phyloP scores from a whole-genome alignment of 1,284 basidiomycete genomes.

The Grifola frondosa region DNA sequence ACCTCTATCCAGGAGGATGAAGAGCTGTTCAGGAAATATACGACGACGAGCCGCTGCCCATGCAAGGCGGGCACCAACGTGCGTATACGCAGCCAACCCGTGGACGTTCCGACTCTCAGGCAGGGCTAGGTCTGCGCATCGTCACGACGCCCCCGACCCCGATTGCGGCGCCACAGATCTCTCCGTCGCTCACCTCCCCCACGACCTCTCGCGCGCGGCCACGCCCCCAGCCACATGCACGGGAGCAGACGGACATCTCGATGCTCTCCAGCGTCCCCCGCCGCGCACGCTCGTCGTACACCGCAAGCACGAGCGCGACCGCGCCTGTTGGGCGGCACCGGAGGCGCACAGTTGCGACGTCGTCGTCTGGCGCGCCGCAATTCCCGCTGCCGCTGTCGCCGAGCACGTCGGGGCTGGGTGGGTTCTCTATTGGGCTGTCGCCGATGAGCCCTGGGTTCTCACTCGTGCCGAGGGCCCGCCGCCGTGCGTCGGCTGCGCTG shows the following conservation, averaged over 20 bases:
- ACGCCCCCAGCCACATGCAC: constrained; percentile 8
- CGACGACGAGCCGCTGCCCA: constrained; percentile 33
- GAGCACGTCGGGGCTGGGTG: constrained; percentile 33
- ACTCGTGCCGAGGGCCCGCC: constrained; percentile 53
- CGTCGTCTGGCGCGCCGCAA: constrained; percentile 10
- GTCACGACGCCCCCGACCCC: constrained; percentile 17
- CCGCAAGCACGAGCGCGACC: constrained; percentile 11
- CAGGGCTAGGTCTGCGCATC: constrained; percentile 15
- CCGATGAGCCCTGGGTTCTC: constrained; percentile 73
- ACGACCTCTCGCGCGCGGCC: constrained; percentile 2
- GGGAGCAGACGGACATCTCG: constrained; percentile 25
- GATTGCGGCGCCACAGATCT: constrained; percentile 13
- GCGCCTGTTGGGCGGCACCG: constrained; percentile 12
- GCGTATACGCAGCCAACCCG: constrained; percentile 7
- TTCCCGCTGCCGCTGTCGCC: constrained; percentile 26
- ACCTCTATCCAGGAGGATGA: constrained; percentile 29
- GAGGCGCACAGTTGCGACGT: constrained; percentile 17
- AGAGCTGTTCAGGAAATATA: constrained; percentile 18
- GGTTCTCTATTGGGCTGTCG: constrained; percentile 72
- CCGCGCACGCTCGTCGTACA: constrained; percentile 18
- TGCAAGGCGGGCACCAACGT: constrained; percentile 20
- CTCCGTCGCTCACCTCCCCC: constrained; percentile 9
- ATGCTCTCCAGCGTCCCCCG: constrained; percentile 14
- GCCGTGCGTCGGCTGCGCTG: constrained; percentile 30
- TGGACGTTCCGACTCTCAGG: constrained; percentile 5